Evolutionary conservation across 1,284 basidiomycete species (phyloP), one percentile per base, ranked within the genome.

Genomic region (Cutaneotrichosporon mucoides): DNA sequence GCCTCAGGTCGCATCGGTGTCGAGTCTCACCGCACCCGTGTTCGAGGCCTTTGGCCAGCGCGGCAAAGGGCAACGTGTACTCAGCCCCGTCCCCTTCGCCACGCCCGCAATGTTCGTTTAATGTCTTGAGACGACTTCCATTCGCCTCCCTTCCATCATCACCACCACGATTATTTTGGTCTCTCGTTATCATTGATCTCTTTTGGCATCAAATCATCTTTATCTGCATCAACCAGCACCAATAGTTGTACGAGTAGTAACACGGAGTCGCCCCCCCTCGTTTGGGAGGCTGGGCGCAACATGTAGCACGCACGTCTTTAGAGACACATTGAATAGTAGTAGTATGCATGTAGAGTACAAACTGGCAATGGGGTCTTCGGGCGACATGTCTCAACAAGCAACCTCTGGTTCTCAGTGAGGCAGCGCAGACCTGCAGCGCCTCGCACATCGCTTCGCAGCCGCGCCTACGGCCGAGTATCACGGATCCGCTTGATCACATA

Each of bases 101-200:
- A 60, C 58, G 56, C 62, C 56, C 37, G 49, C 62, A n/a, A 63
- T 63, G 58, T 57, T 63, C 48, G 38, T 60, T 33, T 63, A 60
- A 63, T 58, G 62, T 50, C 52, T 24, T 24, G 24, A 24, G 24
- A 24, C 24, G 24, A 24, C 24, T 24, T 24, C 24, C 24, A 2
- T 24, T 24, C 24, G 24, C 24, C 24, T 24, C 24, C 24, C 24
- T 24, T 24, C 24, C 24, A 24, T 35, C 46, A 41, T 51, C 36
- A 9, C 10, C 12, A 24, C 24, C 44, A n/a, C 38, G 9, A 15
- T 16, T 16, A 11, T 57, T 53, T 56, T 56, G 57, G 55, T 51
- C 49, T 12, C 16, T 36, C 34, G 13, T 24, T 40, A 8, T 40
- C 38, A 40, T 40, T 40, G 38, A 40, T 40, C 24, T 33, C 5